A percentile compares a stretch with the other conserved stretches of the same genome.
Evolutionary conservation across 495 filamentous ascomycete genomes (phyloP).

Genomic region (Saxophila tyrrhenica): DNA sequence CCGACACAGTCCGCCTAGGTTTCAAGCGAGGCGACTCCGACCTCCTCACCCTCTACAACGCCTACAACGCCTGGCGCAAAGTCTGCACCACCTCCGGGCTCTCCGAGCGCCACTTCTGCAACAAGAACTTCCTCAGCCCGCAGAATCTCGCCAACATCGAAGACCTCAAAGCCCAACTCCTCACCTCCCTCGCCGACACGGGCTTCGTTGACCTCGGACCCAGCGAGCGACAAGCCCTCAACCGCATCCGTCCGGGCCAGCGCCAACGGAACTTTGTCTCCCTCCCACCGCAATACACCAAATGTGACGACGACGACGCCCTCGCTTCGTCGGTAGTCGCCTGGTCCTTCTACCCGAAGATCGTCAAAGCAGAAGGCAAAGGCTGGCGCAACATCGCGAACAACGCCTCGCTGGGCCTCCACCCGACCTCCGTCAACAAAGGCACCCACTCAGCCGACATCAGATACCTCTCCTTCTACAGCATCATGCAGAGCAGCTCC

Average conservation of each 20-base stretch:
- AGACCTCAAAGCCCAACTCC: conserved; percentile 82
- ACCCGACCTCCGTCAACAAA: conserved; percentile 80
- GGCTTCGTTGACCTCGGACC: conserved; percentile 63
- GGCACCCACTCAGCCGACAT: conserved; percentile 39
- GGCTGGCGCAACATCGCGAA: conserved; percentile 84
- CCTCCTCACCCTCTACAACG: conserved; percentile 83
- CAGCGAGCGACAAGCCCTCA: conserved; percentile 54
- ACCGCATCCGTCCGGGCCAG: conserved; percentile 44
- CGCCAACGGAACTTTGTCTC: conserved; percentile 66
- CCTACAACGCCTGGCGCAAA: conserved; percentile 77
- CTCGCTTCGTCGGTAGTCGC: conserved; percentile 71
- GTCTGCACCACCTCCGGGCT: conserved; percentile 53
- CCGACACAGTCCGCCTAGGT: conserved; percentile 59
- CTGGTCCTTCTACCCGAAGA: conserved; percentile 90
- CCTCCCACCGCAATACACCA: conserved; percentile 59
- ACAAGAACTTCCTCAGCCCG: conserved; percentile 75
- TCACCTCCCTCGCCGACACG: conserved; percentile 69
- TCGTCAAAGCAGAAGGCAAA: conserved; percentile 75
- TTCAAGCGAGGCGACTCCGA: conserved; percentile 87
- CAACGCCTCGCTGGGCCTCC: conserved; percentile 73
- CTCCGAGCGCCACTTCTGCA: conserved; percentile 75
- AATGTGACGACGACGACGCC: conserved; percentile 64
- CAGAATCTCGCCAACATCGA: conserved; percentile 85
- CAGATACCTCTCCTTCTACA: conserved; percentile 85
- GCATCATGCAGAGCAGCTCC: conserved; percentile 83